phyloP scores from a whole-genome alignment of 2,329 filamentous ascomycete genomes.

The Pseudopyricularia javanii region DNA sequence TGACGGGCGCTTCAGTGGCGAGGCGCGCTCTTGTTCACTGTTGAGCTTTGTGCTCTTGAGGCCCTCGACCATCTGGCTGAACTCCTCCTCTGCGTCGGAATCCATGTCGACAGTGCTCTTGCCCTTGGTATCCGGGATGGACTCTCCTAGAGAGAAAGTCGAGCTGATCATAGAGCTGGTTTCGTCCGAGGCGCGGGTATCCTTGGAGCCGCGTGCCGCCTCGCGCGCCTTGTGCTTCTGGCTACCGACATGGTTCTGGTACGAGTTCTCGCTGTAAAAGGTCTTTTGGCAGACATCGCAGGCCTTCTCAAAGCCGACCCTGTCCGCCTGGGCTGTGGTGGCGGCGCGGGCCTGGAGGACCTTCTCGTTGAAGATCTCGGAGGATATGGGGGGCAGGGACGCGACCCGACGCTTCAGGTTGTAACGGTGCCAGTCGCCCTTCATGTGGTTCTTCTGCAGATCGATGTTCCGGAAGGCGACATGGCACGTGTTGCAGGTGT shows the following conservation, averaged over 20 bases:
- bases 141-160: constrained; percentile 81
- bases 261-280: constrained; percentile 95
- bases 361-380: constrained; percentile 91
- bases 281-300: constrained; percentile 80
- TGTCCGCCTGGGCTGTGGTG: constrained; percentile 72
- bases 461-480: constrained; percentile 93
- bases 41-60: constrained; percentile 51
- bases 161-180: constrained; percentile 78
- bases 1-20: constrained; percentile 41
- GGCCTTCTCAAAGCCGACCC: constrained; percentile 74
- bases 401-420: constrained; percentile 93
- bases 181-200: constrained; percentile 51
- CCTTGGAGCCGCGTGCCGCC: constrained; percentile 35
- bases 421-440: constrained; percentile 98
- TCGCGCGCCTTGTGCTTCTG: constrained; percentile 74
- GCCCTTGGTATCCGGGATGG: constrained; percentile 33
- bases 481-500: constrained; percentile 96
- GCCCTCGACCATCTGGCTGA: constrained; percentile 64
- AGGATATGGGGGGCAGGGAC: constrained; percentile 77
- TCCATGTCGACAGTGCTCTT: constrained; percentile 38
- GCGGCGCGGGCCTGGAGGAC: constrained; percentile 82
- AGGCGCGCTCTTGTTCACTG: constrained; percentile 24
- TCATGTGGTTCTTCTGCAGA: constrained; percentile 90
- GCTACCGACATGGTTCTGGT: constrained; percentile 81
- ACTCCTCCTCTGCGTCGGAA: constrained; percentile 60